Evolutionary conservation across 768 basidiomycete species (phyloP), one percentile per base, ranked within the genome.

Genomic region (Trametes gibbosa): DNA sequence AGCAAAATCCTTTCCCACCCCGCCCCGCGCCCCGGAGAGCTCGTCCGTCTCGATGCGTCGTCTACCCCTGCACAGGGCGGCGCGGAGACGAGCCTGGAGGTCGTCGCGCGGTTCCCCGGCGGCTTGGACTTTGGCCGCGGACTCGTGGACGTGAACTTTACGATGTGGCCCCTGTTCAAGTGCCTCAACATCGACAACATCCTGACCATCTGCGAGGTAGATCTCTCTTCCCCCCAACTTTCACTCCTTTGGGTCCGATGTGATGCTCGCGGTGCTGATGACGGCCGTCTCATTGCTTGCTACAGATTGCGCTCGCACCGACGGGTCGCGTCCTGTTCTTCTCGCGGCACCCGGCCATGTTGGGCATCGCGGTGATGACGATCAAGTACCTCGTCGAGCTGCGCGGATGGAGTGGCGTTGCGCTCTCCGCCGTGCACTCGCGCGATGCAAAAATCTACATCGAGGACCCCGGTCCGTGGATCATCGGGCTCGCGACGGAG

Each of bases 401-500:
- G 51, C 86, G 93, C 43, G 94, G 93, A 5, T 97, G 95, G 95
- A 90, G 84, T 68, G 95, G 95, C 3, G 86, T 96, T 51, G 87
- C 90, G 16, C 79, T 95, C 42, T 77, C 87, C 35, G 81, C 91
- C 1, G 89, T 93, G 34, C 92, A 95, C 70, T 85, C 88, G 34
- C 86, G 95, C 45, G 96, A 97, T 63, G 87, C 92, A 25, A 92
- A 89, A 69, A 92, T 98, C 52, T 92, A 93, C 64, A 88, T 95
- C 62, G 95, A 98, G 64, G 95, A 98, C 71, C 93, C 95, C 42
- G 95, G 95, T 34, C 96, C 96, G 60, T 98, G 93, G 87, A 94
- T 98, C 66, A 84, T 98, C 72, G 95, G 92, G 35, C 79, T 96
- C 39, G 85, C 92, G 12, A 91, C 90, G 1, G 89, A 95, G 69